phyloP scores from a whole-genome alignment of 2,329 filamentous ascomycete species.

The Leptographium wingfieldii region DNA sequence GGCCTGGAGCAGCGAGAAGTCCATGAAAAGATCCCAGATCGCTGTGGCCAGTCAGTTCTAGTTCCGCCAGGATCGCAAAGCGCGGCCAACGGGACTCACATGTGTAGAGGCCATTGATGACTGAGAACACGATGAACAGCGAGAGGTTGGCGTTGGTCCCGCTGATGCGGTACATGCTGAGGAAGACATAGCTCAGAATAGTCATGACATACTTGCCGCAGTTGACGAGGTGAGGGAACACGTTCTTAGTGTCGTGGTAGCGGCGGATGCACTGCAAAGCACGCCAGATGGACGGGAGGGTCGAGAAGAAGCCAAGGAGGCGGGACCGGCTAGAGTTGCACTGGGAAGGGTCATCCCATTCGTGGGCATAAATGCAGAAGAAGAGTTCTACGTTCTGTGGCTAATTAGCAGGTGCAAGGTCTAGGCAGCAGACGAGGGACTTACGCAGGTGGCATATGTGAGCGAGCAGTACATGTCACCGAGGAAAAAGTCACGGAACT shows the following conservation, averaged over 20 bases:
- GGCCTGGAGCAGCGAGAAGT: conserved; percentile 82
- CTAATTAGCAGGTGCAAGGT: background rate
- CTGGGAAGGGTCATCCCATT: conserved; percentile 58
- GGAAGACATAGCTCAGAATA: conserved; percentile 61
- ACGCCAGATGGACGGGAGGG: conserved; percentile 80
- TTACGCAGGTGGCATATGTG: conserved; percentile 76
- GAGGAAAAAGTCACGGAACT: conserved; percentile 94
- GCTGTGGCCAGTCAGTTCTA: conserved; percentile 28
- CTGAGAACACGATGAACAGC: conserved; percentile 67
- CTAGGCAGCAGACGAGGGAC: conserved; percentile 20
- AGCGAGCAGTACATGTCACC: conserved; percentile 96
- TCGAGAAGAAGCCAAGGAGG: conserved; percentile 71
- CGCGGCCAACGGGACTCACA: conserved; percentile 36
- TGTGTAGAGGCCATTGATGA: conserved; percentile 72
- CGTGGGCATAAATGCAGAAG: conserved; percentile 79
- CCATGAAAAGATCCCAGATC: conserved; percentile 92
- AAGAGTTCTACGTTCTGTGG: conserved; percentile 76
- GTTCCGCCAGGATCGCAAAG: background rate
- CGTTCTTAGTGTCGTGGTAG: conserved; percentile 73
- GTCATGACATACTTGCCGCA: conserved; percentile 83
- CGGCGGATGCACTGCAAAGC: conserved; percentile 82
- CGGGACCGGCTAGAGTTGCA: conserved; percentile 84
- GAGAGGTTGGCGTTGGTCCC: conserved; percentile 43
- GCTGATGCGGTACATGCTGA: conserved; percentile 76
- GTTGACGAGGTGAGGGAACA: conserved; percentile 88